These are phyloP conservation scores for Obelidium mucronatum DNA, from an alignment of 192 early-diverging fungal genomes.

Conservation along the genomic window DNA sequence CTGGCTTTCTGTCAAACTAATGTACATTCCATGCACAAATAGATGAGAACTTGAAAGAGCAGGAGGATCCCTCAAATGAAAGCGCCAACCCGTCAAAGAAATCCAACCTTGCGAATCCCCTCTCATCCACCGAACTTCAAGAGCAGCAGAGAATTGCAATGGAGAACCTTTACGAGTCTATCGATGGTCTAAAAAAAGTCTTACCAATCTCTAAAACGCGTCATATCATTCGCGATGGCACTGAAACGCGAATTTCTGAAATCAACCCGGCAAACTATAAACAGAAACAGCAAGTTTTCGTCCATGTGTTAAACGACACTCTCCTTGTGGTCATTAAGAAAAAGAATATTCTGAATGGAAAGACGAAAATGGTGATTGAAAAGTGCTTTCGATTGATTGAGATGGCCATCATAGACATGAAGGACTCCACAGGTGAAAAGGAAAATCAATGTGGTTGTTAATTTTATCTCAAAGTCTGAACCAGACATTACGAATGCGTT, in stretches of 20 bases:
- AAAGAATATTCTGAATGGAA: conserved; percentile 72
- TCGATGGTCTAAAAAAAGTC: conserved; percentile 58
- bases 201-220: conserved; percentile 45
- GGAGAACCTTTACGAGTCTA: conserved; percentile 47
- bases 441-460: conserved; percentile 12
- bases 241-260: conserved; percentile 66
- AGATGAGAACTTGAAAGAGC: conserved; percentile 17
- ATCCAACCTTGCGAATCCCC: conserved; percentile 9
- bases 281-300: conserved; percentile 76
- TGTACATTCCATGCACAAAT: neutral
- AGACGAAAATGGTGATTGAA: conserved; percentile 80
- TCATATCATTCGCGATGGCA: conserved; percentile 49
- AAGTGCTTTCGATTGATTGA: conserved; percentile 80
- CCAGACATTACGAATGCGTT: conserved; percentile 80
- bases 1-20: neutral
- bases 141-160: conserved; percentile 32
- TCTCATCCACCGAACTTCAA: conserved; percentile 26
- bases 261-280: conserved; percentile 77
- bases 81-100: neutral
- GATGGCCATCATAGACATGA: conserved; percentile 83
- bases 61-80: neutral
- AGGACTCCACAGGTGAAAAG: conserved; percentile 80
- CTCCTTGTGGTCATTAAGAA: conserved; percentile 81
- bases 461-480: conserved; percentile 6
- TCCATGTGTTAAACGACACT: conserved; percentile 86